These are phyloP conservation scores for Podochytrium sp. DNA, from an alignment of 192 early-diverging fungal species.

Conservation along the genomic window DNA sequence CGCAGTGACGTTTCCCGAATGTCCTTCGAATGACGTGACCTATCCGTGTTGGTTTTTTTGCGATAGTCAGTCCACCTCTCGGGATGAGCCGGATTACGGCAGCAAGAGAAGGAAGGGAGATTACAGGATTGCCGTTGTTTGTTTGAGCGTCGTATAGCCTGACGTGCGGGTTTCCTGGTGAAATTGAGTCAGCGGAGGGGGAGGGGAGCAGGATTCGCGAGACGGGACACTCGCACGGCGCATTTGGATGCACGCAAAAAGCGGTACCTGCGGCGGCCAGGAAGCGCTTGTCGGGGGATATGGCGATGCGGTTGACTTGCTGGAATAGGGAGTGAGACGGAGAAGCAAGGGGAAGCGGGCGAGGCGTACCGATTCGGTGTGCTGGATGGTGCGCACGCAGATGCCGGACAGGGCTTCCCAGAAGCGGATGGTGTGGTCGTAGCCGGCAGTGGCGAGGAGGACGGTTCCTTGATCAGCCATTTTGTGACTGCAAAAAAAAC, in stretches of 20 bases:
- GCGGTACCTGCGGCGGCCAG: conserved; percentile 85
- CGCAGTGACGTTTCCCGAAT: conserved; percentile 60
- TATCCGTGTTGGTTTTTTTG: not conserved
- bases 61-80: not conserved
- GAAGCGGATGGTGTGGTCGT: conserved; percentile 68
- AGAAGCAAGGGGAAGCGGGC: not conserved
- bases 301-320: conserved; percentile 87
- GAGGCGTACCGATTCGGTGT: conserved; percentile 72
- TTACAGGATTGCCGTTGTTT: conserved; percentile 75
- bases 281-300: conserved; percentile 87
- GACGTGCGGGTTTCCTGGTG: conserved; percentile 76
- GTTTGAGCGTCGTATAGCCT: conserved; percentile 83
- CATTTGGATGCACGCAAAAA: no score
- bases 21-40: conserved; percentile 61
- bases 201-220: not conserved
- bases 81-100: no score
- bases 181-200: conserved; percentile 12
- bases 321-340: conserved; percentile 33
- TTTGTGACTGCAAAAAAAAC: not conserved
- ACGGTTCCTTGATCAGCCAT: conserved; percentile 34
- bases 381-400: conserved; percentile 70
- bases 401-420: conserved; percentile 63
- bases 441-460: conserved; percentile 61
- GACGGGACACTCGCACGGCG: conserved; percentile 11
- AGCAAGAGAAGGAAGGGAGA: not conserved